Base-by-base conservation (phyloP, 345 rosid species). In the Triadica sebifera region DNA sequence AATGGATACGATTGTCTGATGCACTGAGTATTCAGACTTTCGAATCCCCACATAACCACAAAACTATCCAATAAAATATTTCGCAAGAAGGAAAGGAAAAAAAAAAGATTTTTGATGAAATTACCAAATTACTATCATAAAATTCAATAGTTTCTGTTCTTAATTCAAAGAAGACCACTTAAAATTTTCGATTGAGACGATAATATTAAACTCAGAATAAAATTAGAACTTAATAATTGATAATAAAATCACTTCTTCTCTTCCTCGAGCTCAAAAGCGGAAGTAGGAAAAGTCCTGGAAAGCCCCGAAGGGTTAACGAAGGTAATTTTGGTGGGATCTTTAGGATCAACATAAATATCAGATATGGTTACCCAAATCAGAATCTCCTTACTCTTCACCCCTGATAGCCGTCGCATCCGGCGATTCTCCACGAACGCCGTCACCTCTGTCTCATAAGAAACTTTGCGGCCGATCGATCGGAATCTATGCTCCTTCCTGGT, bases 351-450 rank as follows among this genome's bases (percentile, higher is more conserved):
- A 20, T 4, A 83, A 16, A 91, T 85, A 58, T 89, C 90, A 20
- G 89, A 80, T 1, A 89, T 78, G 0, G 89, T 50, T 25, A 89
- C 81, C 96, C 93, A 91, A 51, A 89, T 22, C 41, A 91, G 19
- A 20, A 87, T 16, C 86, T 89, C 91, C 78, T 80, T 89, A 69
- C 87, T 86, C 61, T 87, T 89, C 4, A 89, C 82, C 0, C 96
- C 96, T 0, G 84, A 85, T 0, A 87, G 66, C 37, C 59, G 43
- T 64, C 85, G 80, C 88, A 91, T 82, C 78, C 84, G 76, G 39
- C 81, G 81, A 0, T 89, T 79, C 77, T 86, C 91, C 0, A 89
- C 77, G 46, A 85, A 85, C 24, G 85, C 85, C 11, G 91, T 81
- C 6, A 91, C 77, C 53, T 87, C 90, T 0, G 80, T 74, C 4